Evolutionary conservation across 202 grass and related monocot genomes (phyloP).

Genomic region (Eragrostis tef): DNA sequence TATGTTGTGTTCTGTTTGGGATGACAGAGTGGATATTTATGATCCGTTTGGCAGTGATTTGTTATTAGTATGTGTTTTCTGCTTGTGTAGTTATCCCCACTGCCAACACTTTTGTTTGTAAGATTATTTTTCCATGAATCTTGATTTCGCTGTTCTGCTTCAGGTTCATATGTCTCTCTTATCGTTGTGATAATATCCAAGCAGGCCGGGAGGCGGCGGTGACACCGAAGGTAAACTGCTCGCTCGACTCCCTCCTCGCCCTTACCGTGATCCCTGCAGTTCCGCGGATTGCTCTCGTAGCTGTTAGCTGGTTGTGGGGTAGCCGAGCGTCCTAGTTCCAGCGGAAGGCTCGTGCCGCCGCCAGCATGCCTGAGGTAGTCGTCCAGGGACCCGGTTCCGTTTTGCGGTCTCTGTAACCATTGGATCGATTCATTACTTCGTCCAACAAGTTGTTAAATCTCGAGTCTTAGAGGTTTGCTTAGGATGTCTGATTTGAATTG

Average conservation of each 20-base stretch:
- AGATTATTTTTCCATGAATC: too few species aligned
- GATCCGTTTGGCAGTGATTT: too few species aligned
- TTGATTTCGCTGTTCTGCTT: too few species aligned
- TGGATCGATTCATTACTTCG: background rate
- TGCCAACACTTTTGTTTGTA: too few species aligned
- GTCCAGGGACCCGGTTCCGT: background rate
- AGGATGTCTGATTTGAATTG: background rate
- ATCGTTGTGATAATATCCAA: too few species aligned
- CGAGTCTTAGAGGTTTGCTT: too few species aligned
- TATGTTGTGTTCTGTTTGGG: too few species aligned
- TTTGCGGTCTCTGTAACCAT: background rate
- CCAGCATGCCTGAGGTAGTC: background rate
- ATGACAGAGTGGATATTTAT: too few species aligned
- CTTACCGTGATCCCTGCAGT: background rate
- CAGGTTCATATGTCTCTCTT: too few species aligned
- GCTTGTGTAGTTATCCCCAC: too few species aligned
- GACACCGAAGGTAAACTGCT: background rate
- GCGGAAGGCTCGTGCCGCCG: background rate
- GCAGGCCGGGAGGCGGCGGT: background rate
- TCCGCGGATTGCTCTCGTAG: background rate
- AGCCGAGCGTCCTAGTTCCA: background rate
- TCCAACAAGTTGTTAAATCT: background rate
- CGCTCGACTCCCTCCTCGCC: background rate
- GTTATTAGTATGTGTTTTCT: too few species aligned
- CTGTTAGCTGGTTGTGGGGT: background rate